Base-by-base conservation (phyloP, 345 rosid genomes). In the Lenwebbia sp. region DNA sequence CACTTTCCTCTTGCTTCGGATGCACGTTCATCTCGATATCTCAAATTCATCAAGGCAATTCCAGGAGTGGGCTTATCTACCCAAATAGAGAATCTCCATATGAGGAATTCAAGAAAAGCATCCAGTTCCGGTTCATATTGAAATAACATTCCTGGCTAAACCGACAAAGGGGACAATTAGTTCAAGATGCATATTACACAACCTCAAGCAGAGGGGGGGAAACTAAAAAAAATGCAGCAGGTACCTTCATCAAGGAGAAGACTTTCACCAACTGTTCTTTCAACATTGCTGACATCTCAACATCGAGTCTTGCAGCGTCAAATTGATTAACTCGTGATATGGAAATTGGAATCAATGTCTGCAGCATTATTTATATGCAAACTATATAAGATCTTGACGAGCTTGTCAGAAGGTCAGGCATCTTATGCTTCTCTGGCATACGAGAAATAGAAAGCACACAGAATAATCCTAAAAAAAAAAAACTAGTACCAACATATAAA, bases 1-100 rank as follows among this genome's bases (percentile, higher is more conserved):
- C 99, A 88, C 89, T 92, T 94, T 83, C 89, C 93, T 85, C 90
- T 90, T 56, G 86, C 65, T 82, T 90, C 89, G 50, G 88, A 60
- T 14, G 93, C 93, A 30, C 95, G 94, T 85, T 95, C 99, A 88
- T 98, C 99, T 90, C 97, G 91, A 85, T 93, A 96, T 86, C 99
- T 88, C 88, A 96, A 92, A 92, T 98, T 96, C 99, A 96, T 94
- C 82, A 98, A 93, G 88, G 94, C 99, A 88, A 87, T 96, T 70
- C 99, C 99, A 1, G 99, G 99, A 84, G 99, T 95, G n/a, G 99
- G 98, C 91, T 98, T 94, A 91, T 94, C 99, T 82, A 96, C 98
- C 99, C 99, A 98, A 87, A 98, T 94, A 82, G 99, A 98, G 92
- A 98, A 98, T 86, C 96, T 90, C 99, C 99, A 98, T 89, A 98